A percentile compares a stretch with the other conserved stretches of the same genome.
phyloP scores from a whole-genome alignment of 2,329 filamentous ascomycete species.

The Lojkania enalia region DNA sequence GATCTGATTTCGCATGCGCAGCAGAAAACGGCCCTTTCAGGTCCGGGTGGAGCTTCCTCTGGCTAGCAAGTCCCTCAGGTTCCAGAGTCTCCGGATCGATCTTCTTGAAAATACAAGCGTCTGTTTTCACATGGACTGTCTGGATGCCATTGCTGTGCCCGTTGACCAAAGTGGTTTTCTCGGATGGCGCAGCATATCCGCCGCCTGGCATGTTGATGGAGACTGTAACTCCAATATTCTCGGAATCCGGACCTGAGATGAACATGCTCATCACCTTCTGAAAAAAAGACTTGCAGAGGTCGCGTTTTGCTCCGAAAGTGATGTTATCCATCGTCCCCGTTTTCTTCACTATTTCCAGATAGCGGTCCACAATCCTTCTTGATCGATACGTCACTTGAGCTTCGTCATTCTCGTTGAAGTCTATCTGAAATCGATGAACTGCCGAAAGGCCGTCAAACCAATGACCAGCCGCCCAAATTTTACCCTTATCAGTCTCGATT shows the following conservation, averaged over 20 bases:
- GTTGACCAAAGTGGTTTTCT: conserved; percentile 15
- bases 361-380: conserved; percentile 65
- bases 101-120: conserved; percentile 60
- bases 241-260: conserved; percentile 39
- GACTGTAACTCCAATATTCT: conserved; percentile 69
- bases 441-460: conserved; percentile 83
- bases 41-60: conserved; percentile 66
- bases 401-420: conserved; percentile 44
- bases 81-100: conserved; percentile 73
- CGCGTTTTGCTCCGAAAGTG: conserved; percentile 71
- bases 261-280: conserved; percentile 70
- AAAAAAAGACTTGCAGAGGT: conserved; percentile 75
- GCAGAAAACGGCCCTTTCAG: conserved; percentile 69
- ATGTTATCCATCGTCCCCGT: conserved; percentile 61
- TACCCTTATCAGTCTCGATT: conserved; percentile 63
- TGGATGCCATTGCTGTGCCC: conserved; percentile 46
- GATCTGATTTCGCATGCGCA: conserved; percentile 73
- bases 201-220: conserved; percentile 65
- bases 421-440: conserved; percentile 72
- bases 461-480: conserved; percentile 64
- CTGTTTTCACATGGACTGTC: conserved; percentile 63
- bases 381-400: conserved; percentile 70
- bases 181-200: conserved; percentile 5
- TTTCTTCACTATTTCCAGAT: conserved; percentile 63
- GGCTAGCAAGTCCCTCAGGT: conserved; percentile 65